Conservation (phyloP, 257 asterid species). For the Phtheirospermum japonicum region DNA sequence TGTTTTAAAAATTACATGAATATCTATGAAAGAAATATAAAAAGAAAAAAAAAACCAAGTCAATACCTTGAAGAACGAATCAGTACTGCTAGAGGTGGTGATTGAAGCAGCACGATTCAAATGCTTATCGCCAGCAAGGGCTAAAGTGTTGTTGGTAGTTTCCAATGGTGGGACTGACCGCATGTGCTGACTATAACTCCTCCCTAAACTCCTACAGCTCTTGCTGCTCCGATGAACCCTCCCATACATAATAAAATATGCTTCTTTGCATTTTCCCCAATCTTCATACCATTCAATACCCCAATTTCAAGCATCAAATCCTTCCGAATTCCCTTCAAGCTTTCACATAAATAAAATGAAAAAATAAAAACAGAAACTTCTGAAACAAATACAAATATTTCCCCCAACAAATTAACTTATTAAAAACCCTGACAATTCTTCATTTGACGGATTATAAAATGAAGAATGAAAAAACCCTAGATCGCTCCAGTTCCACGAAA, state of each 20-base stretch:
- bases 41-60: slow-evolving; percentile 38
- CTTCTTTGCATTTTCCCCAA: slow-evolving; percentile 43
- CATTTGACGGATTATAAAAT: not conserved
- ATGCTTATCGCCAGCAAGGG: slow-evolving; percentile 29
- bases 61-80: slow-evolving; percentile 54
- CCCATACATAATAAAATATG: slow-evolving; percentile 46
- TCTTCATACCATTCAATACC: slow-evolving; percentile 12
- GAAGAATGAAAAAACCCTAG: slow-evolving; percentile 23
- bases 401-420: slow-evolving; percentile 22
- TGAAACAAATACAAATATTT: not conserved
- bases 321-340: slow-evolving; percentile 7
- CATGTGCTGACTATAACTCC: slow-evolving; percentile 40
- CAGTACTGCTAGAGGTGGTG: slow-evolving; percentile 24
- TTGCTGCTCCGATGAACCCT: slow-evolving; percentile 41
- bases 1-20: not conserved
- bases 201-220: slow-evolving; percentile 29
- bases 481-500: slow-evolving; percentile 24
- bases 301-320: slow-evolving; percentile 27
- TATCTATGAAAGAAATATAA: not conserved
- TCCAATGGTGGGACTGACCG: slow-evolving; percentile 36
- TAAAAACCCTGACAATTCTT: not conserved
- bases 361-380: not conserved
- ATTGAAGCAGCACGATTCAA: slow-evolving; percentile 30
- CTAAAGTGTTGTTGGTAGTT: slow-evolving; percentile 31
- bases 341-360: not conserved